Base-by-base conservation (phyloP, 1,284 basidiomycete genomes). In the Rhodotorula sp. region DNA sequence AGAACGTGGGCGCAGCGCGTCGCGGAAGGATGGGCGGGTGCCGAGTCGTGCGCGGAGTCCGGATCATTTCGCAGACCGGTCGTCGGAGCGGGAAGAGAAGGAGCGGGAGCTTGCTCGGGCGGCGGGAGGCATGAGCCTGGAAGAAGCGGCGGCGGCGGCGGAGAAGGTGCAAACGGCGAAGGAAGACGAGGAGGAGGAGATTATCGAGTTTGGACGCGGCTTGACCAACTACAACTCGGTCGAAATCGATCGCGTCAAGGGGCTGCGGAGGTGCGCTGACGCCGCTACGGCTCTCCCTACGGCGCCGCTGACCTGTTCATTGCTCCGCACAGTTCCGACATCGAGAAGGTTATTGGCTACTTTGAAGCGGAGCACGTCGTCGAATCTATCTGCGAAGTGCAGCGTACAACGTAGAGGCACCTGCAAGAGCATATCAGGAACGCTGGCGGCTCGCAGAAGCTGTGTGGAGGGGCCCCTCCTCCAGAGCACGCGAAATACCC, bases 341-440 rank as follows among this genome's bases (percentile, higher is more conserved):
- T 98, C 54, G 83, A 88, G 22, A 86, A 89, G 72, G 79, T 93
- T 15, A 81, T 99, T 51, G 95, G 93, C 1, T 97, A 97, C 80
- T 91, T 90, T 27, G 95, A 98, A 79, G 92, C 92, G 47, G 94
- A 97, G 78, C 93, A 98, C 81, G 91, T 98, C 48, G 94, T 96
- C 7, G 95, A 98, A 77, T 91, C 92, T 76, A 89, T 95, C 76
- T 91, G 89, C 4, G 71, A 74, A 19, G 36, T 73, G 9, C 53
- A 58, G 39, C 39, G 39, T 15, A 44, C 39, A 17, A 4, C 39
- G 11, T 44, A 44, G 39, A 44, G 39, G n/a, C 13, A 17, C 19
- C 39, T 15, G 39, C 13, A 44, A 44, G 39, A 17, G 19, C 11
- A 44, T n/a, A n/a, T n/a, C n/a, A n/a, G n/a, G n/a, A n/a, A n/a